Evolutionary conservation across 2,329 filamentous ascomycete species (phyloP).

Genomic region (Cytospora piceae): DNA sequence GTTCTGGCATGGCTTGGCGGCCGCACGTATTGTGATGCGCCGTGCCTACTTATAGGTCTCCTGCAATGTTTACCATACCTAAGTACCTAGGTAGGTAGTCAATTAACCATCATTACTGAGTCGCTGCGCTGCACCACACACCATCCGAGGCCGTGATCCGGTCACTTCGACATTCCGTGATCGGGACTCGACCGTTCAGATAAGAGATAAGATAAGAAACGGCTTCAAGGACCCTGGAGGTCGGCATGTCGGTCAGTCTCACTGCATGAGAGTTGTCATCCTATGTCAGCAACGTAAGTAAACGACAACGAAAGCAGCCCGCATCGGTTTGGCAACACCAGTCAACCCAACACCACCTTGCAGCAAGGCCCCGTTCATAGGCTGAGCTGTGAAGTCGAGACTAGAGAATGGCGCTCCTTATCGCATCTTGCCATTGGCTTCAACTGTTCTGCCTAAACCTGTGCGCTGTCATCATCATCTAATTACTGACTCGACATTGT

Average conservation of each 20-base stretch:
- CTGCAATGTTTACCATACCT: no score
- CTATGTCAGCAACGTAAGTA: background rate
- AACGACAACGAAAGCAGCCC: background rate
- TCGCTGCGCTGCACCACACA: background rate
- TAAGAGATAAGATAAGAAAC: conserved; percentile 27
- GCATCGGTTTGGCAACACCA: background rate
- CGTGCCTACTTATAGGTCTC: conserved; percentile 2
- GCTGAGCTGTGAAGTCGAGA: background rate
- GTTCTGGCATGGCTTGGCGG: no score
- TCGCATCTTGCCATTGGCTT: background rate
- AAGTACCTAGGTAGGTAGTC: conserved; percentile 1
- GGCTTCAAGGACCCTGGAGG: background rate
- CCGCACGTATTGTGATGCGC: background rate
- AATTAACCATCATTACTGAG: background rate
- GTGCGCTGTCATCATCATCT: conserved; percentile 4
- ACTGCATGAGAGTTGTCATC: conserved; percentile 16
- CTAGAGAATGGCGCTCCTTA: background rate
- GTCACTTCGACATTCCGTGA: background rate
- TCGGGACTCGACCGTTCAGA: conserved; percentile 3
- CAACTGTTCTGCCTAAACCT: background rate
- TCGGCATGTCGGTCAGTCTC: background rate
- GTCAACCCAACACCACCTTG: background rate
- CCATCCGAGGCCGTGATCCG: background rate
- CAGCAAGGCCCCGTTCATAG: background rate
- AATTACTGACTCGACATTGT: conserved; percentile 2